Conservation (phyloP, 2,329 filamentous ascomycete species). For the Pseudocercospora cruenta region DNA sequence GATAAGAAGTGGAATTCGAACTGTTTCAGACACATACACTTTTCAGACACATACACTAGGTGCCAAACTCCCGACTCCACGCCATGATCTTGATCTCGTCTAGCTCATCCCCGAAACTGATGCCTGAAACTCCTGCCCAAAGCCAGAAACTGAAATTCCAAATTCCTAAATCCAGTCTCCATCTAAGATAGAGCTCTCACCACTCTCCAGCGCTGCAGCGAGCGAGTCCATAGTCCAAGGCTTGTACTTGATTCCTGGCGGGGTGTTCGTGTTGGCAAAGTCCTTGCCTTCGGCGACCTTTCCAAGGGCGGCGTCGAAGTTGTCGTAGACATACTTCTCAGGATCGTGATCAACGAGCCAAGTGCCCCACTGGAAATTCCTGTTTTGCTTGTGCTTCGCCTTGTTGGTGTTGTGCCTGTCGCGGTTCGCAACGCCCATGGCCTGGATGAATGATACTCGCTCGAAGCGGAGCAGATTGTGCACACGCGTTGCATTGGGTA, state of each 20-base stretch:
- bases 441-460: conserved; percentile 25
- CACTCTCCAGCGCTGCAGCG: neutral
- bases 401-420: conserved; percentile 17
- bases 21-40: neutral
- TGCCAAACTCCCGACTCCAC: neutral
- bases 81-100: neutral
- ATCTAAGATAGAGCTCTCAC: neutral
- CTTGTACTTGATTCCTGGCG: conserved; percentile 12
- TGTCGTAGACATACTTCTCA: conserved; percentile 18
- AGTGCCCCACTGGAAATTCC: neutral
- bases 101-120: neutral
- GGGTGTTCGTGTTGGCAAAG: conserved; percentile 19
- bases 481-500: conserved; percentile 36
- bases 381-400: conserved; percentile 6
- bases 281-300: neutral
- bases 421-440: conserved; percentile 24
- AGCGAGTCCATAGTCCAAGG: conserved; percentile 18
- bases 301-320: conserved; percentile 14
- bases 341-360: conserved; percentile 18
- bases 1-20: neutral
- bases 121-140: neutral
- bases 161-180: neutral
- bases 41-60: neutral
- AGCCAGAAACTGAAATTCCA: neutral
- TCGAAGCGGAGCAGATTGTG: conserved; percentile 38